A percentile compares a stretch with the other conserved stretches of the same genome.
These are phyloP conservation scores for Clavaria fumosa DNA, from an alignment of 768 basidiomycete species.

Conservation along the genomic window DNA sequence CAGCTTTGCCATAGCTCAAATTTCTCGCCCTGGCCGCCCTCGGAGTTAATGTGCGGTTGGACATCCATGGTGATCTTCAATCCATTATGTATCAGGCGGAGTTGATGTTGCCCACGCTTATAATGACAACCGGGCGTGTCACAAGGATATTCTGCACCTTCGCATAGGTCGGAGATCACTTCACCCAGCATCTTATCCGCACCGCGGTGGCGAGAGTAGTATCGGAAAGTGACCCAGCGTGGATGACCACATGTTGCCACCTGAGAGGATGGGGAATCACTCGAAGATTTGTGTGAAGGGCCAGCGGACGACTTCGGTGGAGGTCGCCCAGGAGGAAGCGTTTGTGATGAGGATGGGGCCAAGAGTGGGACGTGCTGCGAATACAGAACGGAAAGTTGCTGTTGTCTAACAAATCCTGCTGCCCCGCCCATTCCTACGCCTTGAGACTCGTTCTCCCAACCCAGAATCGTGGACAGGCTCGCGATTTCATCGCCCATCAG, in stretches of 20 bases:
- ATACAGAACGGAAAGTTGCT: conserved; percentile 37
- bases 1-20: conserved; percentile 38
- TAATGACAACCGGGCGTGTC: conserved; percentile 19
- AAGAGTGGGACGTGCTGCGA: conserved; percentile 29
- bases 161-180: conserved; percentile 20
- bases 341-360: conserved; percentile 11
- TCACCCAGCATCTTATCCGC: conserved; percentile 29
- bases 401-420: conserved; percentile 40
- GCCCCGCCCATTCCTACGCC: conserved; percentile 34
- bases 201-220: conserved; percentile 23
- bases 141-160: conserved; percentile 23
- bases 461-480: conserved; percentile 36
- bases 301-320: too few species aligned
- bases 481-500: conserved; percentile 43
- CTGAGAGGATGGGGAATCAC: conserved; percentile 9
- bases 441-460: conserved; percentile 37
- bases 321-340: not conserved
- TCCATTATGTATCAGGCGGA: conserved; percentile 27
- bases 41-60: conserved; percentile 6
- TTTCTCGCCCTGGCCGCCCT: conserved; percentile 9
- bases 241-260: conserved; percentile 31
- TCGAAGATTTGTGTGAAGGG: conserved; percentile 9
- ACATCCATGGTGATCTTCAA: conserved; percentile 18
- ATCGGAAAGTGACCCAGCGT: conserved; percentile 35
- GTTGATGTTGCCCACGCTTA: conserved; percentile 28